Base-by-base conservation (phyloP, 164 flowering plant genomes). In the Aristolochia californica region DNA sequence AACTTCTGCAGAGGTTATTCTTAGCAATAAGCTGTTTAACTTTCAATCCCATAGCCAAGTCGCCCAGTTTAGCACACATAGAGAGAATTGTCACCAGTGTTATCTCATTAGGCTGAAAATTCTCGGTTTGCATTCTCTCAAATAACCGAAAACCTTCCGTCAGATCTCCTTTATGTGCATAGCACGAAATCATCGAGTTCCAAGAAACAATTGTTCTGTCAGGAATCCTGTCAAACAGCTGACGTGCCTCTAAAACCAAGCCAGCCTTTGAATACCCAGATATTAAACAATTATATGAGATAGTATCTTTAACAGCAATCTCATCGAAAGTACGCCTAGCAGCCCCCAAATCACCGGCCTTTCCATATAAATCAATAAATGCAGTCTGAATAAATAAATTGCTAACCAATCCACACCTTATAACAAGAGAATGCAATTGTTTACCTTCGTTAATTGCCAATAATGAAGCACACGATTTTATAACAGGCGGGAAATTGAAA, bases 111-210 rank as follows among this genome's bases (percentile, higher is more conserved):
- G 74, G 74, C 53, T 16, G 25, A 65, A 24, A 63, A 13, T 62
- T 66, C 61, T 73, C 78, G 38, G 28, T 60, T 53, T 60, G 58
- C 77, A 80, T 77, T 23, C 51, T 65, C 51, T 72, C 72, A 57
- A 74, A 80, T 53, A 80, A 12, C 27, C 55, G 67, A 50, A 78
- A 48, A 12, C 70, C 81, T 56, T 74, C 77, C 23, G 14, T 56
- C 57, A 26, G 57, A 58, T 72, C 65, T 20, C 74, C 77, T 57
- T 70, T 72, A 56, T 72, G 77, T n/a, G 69, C 65, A 62, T 75
- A 78, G 50, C 81, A 73, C 1, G 77, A 72, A 52, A 80, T 68
- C 73, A 80, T 72, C 18, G 82, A 63, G 70, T 77, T 80, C 84
- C 84, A 80, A 4, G 81, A 69, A 55, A 58, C 81, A 58, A 72